phyloP scores from a whole-genome alignment of 176 grass and related monocot species.

The Ensete glaucum region DNA sequence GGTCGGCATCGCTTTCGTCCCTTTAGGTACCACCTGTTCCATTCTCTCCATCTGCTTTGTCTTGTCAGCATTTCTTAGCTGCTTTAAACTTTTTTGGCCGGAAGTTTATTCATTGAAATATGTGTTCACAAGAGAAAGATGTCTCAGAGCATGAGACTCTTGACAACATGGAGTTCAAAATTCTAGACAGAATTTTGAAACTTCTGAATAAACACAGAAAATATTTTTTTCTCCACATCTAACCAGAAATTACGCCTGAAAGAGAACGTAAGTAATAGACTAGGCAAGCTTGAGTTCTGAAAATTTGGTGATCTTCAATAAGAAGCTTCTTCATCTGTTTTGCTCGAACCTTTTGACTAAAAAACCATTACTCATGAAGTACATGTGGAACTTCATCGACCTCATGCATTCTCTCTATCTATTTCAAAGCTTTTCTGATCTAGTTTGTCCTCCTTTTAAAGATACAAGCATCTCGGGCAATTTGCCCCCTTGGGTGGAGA shows the following conservation, averaged over 20 bases:
- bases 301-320: background rate
- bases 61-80: too few species aligned
- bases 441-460: slow-evolving; percentile 25
- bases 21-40: slow-evolving; percentile 45
- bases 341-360: background rate
- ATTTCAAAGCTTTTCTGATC: background rate
- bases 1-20: slow-evolving; percentile 73
- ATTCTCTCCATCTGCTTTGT: background rate
- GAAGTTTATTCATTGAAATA: too few species aligned
- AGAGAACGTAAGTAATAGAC: background rate
- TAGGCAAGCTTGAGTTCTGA: background rate
- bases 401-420: too few species aligned
- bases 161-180: too few species aligned
- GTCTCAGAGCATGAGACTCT: too few species aligned
- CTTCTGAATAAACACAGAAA: too few species aligned
- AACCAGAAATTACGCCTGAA: background rate
- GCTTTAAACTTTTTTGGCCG: too few species aligned
- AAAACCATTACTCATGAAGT: background rate
- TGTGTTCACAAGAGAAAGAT: too few species aligned
- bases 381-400: background rate
- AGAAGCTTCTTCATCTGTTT: background rate
- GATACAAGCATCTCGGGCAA: slow-evolving; percentile 88
- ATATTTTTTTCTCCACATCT: background rate
- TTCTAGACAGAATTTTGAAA: too few species aligned
- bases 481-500: slow-evolving; percentile 90